Conservation (phyloP, 1,284 basidiomycete species). For the Ceratobasidium sp. region DNA sequence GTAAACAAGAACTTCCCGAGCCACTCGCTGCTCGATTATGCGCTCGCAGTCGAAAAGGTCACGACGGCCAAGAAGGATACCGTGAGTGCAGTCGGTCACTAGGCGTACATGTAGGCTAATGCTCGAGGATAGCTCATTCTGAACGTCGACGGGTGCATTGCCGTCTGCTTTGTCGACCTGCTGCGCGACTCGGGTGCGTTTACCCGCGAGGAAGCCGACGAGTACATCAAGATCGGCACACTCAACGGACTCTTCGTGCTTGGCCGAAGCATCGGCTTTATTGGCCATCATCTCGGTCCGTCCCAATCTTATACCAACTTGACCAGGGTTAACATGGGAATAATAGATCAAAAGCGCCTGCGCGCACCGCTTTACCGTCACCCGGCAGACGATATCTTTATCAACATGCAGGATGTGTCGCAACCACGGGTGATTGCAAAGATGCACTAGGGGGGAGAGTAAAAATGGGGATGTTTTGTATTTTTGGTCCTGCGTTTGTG, state of each 20-base stretch:
- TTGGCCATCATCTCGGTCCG: slow-evolving; percentile 79
- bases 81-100: slow-evolving; percentile 57
- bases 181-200: slow-evolving; percentile 94
- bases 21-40: slow-evolving; percentile 93
- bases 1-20: slow-evolving; percentile 96
- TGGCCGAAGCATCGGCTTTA: slow-evolving; percentile 97
- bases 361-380: slow-evolving; percentile 93
- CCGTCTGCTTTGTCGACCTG: slow-evolving; percentile 97
- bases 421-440: slow-evolving; percentile 81
- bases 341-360: slow-evolving; percentile 90
- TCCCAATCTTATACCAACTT: slow-evolving; percentile 10
- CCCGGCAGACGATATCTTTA: slow-evolving; percentile 60
- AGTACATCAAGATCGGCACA: slow-evolving; percentile 95
- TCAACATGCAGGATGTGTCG: slow-evolving; percentile 81
- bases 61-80: slow-evolving; percentile 99
- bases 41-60: slow-evolving; percentile 97
- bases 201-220: slow-evolving; percentile 94
- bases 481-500: slow-evolving; percentile 16
- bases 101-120: slow-evolving; percentile 42
- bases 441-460: slow-evolving; percentile 19
- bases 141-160: slow-evolving; percentile 98
- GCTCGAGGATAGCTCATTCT: slow-evolving; percentile 72
- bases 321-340: slow-evolving; percentile 46
- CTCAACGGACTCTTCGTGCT: slow-evolving; percentile 98
- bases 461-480: slow-evolving; percentile 2